Base-by-base conservation (phyloP, 2,329 filamentous ascomycete species). In the Epichloe coenophiala region DNA sequence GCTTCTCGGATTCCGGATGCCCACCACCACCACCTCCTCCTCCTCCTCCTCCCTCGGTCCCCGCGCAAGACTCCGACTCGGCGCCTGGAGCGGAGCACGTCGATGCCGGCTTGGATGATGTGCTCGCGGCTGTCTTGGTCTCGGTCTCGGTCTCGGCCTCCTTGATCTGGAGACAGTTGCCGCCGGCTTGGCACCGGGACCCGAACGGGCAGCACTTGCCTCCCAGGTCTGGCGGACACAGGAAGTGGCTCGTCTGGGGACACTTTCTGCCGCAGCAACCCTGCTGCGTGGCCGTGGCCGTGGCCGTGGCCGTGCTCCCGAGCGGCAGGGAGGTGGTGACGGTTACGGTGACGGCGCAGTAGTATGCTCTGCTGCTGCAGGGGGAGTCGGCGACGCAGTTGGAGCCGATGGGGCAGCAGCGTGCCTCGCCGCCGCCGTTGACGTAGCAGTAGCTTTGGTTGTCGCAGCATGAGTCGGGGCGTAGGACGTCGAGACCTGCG, bases 141-240 rank as follows among this genome's bases (percentile, higher is more conserved):
- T 60, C 23, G 23, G 23, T 3, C 23, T 23, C 23, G 23, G 23
- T 7, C 23, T 27, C 23, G 23, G 23, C 23, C 23, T 1, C 51
- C 27, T 51, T 60, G 21, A 64, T 61, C 33, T 65, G 50, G 54
- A 72, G 55, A 57, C 68, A 77, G 4, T 53, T 41, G 2, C 64
- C 57, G 40, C 57, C 60, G 2, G 61, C 58, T 15, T 59, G 63
- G 59, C 77, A 80, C 11, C 65, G 60, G 17, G 61, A 63, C 40
- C 68, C 71, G 55, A 69, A 75, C 8, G 57, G 49, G 56, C 77
- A 80, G 63, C 77, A 80, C 47, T 68, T 67, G 17, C 70, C 70
- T 51, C 76, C 74, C 31, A 73, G 65, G 2, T 51, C 57, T 8
- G 52, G 36, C 17, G 72, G 63, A 56, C 76, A 80, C 23, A 65